Percentiles rank a stretch among this genome's conserved stretches.
Conservation (phyloP, 192 early-diverging fungal genomes). For the Rhizoclosmatium globosum region DNA sequence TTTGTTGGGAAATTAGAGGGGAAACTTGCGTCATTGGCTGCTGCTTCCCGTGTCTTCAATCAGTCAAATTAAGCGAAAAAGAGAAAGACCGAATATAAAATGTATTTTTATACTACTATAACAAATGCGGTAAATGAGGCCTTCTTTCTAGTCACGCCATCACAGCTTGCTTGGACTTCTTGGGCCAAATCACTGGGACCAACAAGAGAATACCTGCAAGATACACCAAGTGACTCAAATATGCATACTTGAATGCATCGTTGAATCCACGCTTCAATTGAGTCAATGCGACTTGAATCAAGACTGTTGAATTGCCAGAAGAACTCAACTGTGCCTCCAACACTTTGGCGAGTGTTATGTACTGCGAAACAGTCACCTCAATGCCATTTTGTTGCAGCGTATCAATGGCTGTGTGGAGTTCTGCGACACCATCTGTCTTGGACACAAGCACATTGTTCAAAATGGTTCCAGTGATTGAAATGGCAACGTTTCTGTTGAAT, state of each 20-base stretch:
- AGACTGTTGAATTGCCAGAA: not conserved
- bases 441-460: conserved; percentile 34
- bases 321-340: not conserved
- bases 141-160: too few species aligned
- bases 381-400: not conserved
- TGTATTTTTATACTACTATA: too few species aligned
- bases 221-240: conserved; percentile 37
- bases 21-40: too few species aligned
- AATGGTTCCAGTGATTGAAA: conserved; percentile 47
- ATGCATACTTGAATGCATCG: conserved; percentile 29
- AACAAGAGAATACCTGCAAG: conserved; percentile 39
- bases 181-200: conserved; percentile 1
- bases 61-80: too few species aligned
- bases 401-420: not conserved
- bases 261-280: conserved; percentile 32
- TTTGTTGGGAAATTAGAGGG: too few species aligned
- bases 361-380: not conserved
- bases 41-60: too few species aligned
- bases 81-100: too few species aligned
- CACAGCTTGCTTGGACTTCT: not conserved
- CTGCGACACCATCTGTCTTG: not conserved
- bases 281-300: not conserved
- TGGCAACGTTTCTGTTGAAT: conserved; percentile 8
- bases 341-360: not conserved
- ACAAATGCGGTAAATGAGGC: too few species aligned